Evolutionary conservation across 139 green algal species (phyloP), one percentile per base, ranked within the genome.

Genomic region (Diplosphaera chodatii): DNA sequence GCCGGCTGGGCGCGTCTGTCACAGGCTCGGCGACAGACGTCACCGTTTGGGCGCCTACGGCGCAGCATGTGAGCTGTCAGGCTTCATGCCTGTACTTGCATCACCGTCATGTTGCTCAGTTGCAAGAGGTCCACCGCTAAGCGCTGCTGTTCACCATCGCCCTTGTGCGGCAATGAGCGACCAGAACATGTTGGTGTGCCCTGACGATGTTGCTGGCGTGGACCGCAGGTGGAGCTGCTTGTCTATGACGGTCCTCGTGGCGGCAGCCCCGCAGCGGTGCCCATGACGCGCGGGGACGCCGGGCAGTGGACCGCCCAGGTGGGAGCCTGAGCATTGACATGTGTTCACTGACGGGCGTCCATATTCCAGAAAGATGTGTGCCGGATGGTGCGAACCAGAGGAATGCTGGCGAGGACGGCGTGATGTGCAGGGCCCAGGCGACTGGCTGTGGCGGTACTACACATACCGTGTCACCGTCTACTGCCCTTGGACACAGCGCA

Each of bases 21-120:
- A n/a, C 66, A 23, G 48, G 74, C 0, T 55, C 30, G 4, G 22
- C 59, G 16, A 29, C 63, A 4, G 4, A 3, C 28, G 25, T 89
- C 8, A 33, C 66, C 31, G 67, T 95, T 41, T 94, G 91, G 92
- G 89, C 92, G 28, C 92, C 92, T 28, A 97, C 90, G 6, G 91
- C 90, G 1, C 80, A 89, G 63, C 30, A 72, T 33, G 84, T 86
- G 13, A 31, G 13, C 22, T 5, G 3, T n/a, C 48, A 23, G 3
- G 48, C 16, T 3, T n/a, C 8, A 25, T 59, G 8, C 10, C 18
- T 25, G 10, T n/a, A 23, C 48, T 5, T 18, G 25, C 25, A 18
- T 5, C 48, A 23, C 16, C 48, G n/a, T n/a, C n/a, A n/a, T n/a
- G n/a, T n/a, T n/a, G n/a, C n/a, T n/a, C n/a, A n/a, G n/a, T n/a